Conservation (phyloP, 176 grass and related monocot species). For the Phoenix roebelenii region DNA sequence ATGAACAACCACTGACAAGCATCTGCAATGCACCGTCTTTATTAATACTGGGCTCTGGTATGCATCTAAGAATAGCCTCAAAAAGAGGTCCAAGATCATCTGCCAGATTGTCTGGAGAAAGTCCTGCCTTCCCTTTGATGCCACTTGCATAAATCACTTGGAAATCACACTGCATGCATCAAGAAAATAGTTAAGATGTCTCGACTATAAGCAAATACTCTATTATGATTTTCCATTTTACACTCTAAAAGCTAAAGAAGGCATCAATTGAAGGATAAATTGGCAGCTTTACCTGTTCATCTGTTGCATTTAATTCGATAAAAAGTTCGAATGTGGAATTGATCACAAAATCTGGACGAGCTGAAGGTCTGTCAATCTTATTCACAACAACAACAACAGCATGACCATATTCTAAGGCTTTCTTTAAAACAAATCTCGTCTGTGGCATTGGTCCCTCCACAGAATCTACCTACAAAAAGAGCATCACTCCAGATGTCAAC, state of each 20-base stretch:
- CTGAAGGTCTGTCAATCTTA: slow-evolving; percentile 84
- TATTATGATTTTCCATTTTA: neutral
- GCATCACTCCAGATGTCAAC: neutral
- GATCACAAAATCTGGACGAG: slow-evolving; percentile 89
- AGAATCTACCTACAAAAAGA: slow-evolving; percentile 77
- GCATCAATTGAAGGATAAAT: slow-evolving; percentile 5
- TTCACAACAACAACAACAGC: slow-evolving; percentile 96
- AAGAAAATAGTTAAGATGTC: slow-evolving; percentile 14
- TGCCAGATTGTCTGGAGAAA: slow-evolving; percentile 67
- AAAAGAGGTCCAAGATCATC: slow-evolving; percentile 96
- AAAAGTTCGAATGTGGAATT: slow-evolving; percentile 99
- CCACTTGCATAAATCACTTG: slow-evolving; percentile 94
- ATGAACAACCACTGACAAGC: slow-evolving; percentile 56
- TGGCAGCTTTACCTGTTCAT: slow-evolving; percentile 70
- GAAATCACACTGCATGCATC: slow-evolving; percentile 75
- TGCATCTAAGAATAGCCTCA: slow-evolving; percentile 95
- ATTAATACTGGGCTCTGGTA: slow-evolving; percentile 87
- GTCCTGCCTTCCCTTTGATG: slow-evolving; percentile 84
- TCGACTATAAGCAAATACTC: slow-evolving; percentile 7
- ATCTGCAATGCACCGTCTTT: slow-evolving; percentile 84
- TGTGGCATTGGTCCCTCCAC: slow-evolving; percentile 99
- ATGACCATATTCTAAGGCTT: slow-evolving; percentile 96
- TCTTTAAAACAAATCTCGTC: slow-evolving; percentile 98
- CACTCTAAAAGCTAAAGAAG: slow-evolving; percentile 18
- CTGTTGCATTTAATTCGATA: slow-evolving; percentile 94